Evolutionary conservation across 2,329 filamentous ascomycete species (phyloP).

Genomic region (Penicillium fuscoglaucum): DNA sequence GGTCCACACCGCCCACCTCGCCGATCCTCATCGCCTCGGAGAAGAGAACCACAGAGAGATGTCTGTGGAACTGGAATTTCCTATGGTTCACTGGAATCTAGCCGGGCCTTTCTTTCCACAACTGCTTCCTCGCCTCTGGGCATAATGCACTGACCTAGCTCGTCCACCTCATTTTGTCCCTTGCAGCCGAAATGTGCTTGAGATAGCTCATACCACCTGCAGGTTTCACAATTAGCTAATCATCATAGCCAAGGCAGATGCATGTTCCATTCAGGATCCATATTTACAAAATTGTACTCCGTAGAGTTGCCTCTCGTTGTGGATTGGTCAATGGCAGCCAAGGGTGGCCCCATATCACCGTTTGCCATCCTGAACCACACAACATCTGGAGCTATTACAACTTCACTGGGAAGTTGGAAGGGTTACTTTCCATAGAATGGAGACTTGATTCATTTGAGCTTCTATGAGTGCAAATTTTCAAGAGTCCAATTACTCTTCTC

Average conservation of each 20-base stretch:
- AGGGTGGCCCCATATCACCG: neutral
- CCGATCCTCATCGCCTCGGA: neutral
- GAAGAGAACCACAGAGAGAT: neutral
- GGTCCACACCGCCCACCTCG: conserved; percentile 2
- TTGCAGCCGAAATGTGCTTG: neutral
- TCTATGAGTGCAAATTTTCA: neutral
- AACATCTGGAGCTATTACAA: neutral
- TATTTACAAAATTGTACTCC: neutral
- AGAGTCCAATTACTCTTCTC: neutral
- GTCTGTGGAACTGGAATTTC: neutral
- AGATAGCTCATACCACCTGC: conserved; percentile 1
- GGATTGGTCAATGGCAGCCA: neutral
- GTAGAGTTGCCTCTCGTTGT: neutral
- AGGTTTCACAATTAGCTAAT: conserved; percentile 1
- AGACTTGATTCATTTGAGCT: neutral
- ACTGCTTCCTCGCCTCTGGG: neutral
- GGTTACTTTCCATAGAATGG: neutral
- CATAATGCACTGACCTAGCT: neutral
- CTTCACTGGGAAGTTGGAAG: neutral
- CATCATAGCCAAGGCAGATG: neutral
- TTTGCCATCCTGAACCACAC: neutral
- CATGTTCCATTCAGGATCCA: neutral
- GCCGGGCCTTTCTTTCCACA: neutral
- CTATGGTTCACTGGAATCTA: neutral
- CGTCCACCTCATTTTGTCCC: neutral